Evolutionary conservation across 1,284 basidiomycete species (phyloP), one percentile per base, ranked within the genome.

Genomic region (Volvariella surrecta): DNA sequence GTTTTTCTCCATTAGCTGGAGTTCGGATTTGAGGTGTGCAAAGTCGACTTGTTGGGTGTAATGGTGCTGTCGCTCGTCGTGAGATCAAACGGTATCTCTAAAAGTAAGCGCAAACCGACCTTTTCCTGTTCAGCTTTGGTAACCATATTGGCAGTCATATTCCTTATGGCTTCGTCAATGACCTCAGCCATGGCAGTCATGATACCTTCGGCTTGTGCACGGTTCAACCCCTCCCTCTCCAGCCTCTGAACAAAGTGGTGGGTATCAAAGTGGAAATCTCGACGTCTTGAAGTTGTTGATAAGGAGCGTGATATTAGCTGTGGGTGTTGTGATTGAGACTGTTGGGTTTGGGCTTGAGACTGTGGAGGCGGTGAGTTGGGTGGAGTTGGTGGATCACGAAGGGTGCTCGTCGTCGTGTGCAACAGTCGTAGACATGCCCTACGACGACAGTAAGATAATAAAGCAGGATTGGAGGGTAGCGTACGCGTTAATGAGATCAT

Each of bases 41-140:
- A 99, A 98, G 66, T 98, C 95, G 48, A 99, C 94, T 71, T 96
- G 89, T 59, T 94, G 91, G 18, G 89, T 93, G 60, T 95, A 95
- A 54, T 90, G 88, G 61, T 90, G 84, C 90, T 92, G 42, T n/a
- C 50, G 24, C 28, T 32, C 16, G 35, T 11, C 24, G 30, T 17
- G 20, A 41, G 30, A n/a, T 32, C 39, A 32, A 22, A 15, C 9
- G 31, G n/a, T n/a, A n/a, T n/a, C 21, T 17, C 22, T 16, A 38
- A 32, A 24, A 4, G 7, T 16, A 13, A 31, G n/a, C 32, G 28
- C 3, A 19, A 42, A 52, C 70, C 42, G 44, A 88, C 91, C 78
- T 95, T 95, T 67, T 96, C 93, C 58, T 95, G 91, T 53, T 95
- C 90, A 1, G 88, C 80, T 60, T 91, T 91, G 4, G 88, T 91